A percentile compares a stretch with the other conserved stretches of the same genome.
These are phyloP conservation scores for Boletus semigastroideus DNA, from an alignment of 1,284 basidiomycete species.

Conservation along the genomic window DNA sequence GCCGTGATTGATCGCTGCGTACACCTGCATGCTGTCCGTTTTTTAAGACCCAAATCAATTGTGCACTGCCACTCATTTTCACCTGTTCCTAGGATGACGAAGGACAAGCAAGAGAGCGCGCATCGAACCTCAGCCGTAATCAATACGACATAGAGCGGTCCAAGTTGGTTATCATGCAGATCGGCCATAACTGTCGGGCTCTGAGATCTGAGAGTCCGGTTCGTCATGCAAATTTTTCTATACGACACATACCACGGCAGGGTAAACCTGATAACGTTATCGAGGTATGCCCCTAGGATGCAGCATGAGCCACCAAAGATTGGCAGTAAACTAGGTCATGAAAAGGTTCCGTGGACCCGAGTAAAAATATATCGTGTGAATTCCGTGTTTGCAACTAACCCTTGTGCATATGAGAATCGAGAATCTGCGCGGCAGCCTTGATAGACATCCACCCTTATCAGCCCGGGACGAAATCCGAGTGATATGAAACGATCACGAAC, in stretches of 20 bases:
- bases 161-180: not conserved
- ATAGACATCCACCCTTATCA: constrained; percentile 1
- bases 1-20: constrained; percentile 15
- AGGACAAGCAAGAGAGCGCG: not conserved
- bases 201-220: not conserved
- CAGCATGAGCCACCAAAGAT: not conserved
- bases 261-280: not conserved
- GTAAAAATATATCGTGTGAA: constrained; percentile 7
- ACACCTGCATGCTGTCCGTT: constrained; percentile 15
- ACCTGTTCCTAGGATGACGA: not conserved
- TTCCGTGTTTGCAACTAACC: constrained; percentile 9
- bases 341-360: constrained; percentile 10
- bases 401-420: constrained; percentile 12
- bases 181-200: not conserved
- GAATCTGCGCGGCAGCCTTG: constrained; percentile 4
- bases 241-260: not conserved
- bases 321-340: not conserved
- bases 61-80: constrained; percentile 22
- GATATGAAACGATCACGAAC: constrained; percentile 1
- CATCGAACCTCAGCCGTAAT: not conserved
- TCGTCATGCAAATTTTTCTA: not conserved
- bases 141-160: not conserved
- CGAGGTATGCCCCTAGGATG: not conserved
- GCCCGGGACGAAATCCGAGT: constrained; percentile 1
- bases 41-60: constrained; percentile 11